Percentiles rank a stretch among this genome's conserved stretches.
Evolutionary conservation across 192 early-diverging fungal genomes (phyloP).

Genomic region (Entomortierella lignicola): DNA sequence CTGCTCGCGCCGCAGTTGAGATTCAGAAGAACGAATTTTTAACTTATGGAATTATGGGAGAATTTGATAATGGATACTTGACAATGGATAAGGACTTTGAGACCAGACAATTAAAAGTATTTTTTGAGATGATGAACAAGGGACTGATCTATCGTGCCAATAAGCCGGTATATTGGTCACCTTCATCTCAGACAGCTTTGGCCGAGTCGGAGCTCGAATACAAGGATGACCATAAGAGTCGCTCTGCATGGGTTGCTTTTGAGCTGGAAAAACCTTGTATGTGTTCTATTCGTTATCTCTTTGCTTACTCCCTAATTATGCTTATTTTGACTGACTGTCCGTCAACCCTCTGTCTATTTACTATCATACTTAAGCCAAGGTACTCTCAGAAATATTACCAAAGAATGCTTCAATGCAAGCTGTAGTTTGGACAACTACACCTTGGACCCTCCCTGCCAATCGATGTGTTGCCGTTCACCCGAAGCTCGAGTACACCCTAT

Average conservation of each 20-base stretch:
- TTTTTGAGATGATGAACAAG: constrained; percentile 76
- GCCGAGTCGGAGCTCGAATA: constrained; percentile 87
- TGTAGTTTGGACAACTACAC: constrained; percentile 85
- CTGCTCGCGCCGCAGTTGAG: constrained; percentile 69
- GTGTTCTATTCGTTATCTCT: neutral
- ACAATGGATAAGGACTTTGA: constrained; percentile 81
- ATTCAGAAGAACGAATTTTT: constrained; percentile 69
- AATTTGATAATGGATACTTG: constrained; percentile 76
- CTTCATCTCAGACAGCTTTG: constrained; percentile 82
- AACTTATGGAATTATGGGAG: constrained; percentile 80
- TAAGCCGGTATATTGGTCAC: constrained; percentile 88
- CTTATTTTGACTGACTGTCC: too few relatives aligned
- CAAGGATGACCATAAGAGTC: constrained; percentile 77
- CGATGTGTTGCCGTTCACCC: constrained; percentile 75
- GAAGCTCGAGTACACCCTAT: constrained; percentile 69
- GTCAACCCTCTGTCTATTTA: neutral
- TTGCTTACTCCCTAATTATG: neutral
- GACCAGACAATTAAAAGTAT: constrained; percentile 76
- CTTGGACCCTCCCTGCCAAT: constrained; percentile 86
- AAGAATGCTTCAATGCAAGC: constrained; percentile 42
- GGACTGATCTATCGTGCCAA: constrained; percentile 80
- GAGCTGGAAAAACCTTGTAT: constrained; percentile 60
- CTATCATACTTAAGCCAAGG: neutral
- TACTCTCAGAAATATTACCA: constrained; percentile 18
- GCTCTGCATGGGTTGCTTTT: constrained; percentile 78